Percentiles rank a stretch among this genome's conserved stretches.
phyloP scores from a whole-genome alignment of 169 alveolate species.

The Cryptosporidium bovis region DNA sequence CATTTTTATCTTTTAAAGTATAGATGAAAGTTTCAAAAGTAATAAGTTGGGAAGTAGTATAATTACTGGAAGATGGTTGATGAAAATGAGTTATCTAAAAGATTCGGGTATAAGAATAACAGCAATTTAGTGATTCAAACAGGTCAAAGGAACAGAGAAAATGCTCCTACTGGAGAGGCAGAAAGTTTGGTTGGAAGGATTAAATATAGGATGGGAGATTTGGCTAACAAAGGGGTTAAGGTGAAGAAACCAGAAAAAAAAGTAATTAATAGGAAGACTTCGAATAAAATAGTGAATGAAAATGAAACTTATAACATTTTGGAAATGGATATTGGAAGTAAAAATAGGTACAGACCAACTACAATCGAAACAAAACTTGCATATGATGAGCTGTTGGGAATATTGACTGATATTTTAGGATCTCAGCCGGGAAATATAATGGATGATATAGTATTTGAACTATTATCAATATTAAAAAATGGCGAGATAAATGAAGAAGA shows the following conservation, averaged over 20 bases:
- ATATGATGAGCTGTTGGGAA: conserved; percentile 89
- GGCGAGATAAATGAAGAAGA: conserved; percentile 86
- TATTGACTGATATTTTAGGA: conserved; percentile 88
- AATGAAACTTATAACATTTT: conserved; percentile 33
- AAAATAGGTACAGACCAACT: conserved; percentile 90
- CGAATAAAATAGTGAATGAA: conserved; percentile 76
- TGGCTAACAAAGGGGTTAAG: conserved; percentile 81
- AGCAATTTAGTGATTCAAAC: conserved; percentile 80
- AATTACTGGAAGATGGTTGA: conserved; percentile 87
- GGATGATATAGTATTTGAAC: conserved; percentile 93
- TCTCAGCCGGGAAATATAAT: conserved; percentile 92
- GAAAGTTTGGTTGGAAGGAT: conserved; percentile 92
- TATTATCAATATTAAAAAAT: conserved; percentile 88
- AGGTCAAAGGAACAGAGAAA: conserved; percentile 80
- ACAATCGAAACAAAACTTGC: conserved; percentile 89
- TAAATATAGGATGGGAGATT: conserved; percentile 93
- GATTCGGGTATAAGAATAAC: conserved; percentile 89
- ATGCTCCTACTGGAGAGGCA: conserved; percentile 97
- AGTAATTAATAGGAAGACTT: conserved; percentile 66
- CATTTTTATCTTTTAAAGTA: not conserved
- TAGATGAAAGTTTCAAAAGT: not conserved
- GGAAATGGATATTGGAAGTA: conserved; percentile 77
- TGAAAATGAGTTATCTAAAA: conserved; percentile 91
- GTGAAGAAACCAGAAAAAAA: conserved; percentile 64
- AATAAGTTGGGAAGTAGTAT: no score